A percentile compares a stretch with the other conserved stretches of the same genome.
These are phyloP conservation scores for Amylostereum chailletii DNA, from an alignment of 1,284 basidiomycete species.

Conservation along the genomic window DNA sequence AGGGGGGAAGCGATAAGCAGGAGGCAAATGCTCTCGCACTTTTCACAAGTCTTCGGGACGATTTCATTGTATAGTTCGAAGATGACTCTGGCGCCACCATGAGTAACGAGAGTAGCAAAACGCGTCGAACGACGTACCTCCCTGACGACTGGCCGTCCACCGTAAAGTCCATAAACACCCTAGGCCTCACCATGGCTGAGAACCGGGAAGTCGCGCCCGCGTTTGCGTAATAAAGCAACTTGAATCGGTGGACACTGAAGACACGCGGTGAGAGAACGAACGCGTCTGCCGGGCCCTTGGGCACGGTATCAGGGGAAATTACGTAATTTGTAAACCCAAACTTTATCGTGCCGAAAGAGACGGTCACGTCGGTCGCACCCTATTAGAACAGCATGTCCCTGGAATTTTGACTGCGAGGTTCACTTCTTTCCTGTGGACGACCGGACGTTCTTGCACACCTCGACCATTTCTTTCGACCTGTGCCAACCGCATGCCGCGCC, in stretches of 20 bases:
- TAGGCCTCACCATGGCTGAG: conserved; percentile 35
- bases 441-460: conserved; percentile 14
- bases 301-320: no score
- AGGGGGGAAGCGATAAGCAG: conserved; percentile 4
- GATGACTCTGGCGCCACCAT: conserved; percentile 41
- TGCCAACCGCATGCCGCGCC: conserved; percentile 11
- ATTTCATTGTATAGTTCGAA: conserved; percentile 76
- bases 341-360: no score
- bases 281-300: no score
- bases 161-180: conserved; percentile 64
- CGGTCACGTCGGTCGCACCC: no score
- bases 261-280: no score
- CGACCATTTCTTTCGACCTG: conserved; percentile 2
- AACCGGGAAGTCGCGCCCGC: not conserved
- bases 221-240: no score
- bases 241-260: no score
- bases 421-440: conserved; percentile 1
- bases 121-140: conserved; percentile 31
- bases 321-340: no score
- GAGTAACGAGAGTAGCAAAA: conserved; percentile 3
- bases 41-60: conserved; percentile 81
- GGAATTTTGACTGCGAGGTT: not conserved
- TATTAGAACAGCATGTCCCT: no score
- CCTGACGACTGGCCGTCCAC: conserved; percentile 46
- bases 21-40: conserved; percentile 37